Evolutionary conservation across 176 grass and related monocot genomes (phyloP), one percentile per base, ranked within the genome.

Genomic region (Echinochloa phyllopogon): DNA sequence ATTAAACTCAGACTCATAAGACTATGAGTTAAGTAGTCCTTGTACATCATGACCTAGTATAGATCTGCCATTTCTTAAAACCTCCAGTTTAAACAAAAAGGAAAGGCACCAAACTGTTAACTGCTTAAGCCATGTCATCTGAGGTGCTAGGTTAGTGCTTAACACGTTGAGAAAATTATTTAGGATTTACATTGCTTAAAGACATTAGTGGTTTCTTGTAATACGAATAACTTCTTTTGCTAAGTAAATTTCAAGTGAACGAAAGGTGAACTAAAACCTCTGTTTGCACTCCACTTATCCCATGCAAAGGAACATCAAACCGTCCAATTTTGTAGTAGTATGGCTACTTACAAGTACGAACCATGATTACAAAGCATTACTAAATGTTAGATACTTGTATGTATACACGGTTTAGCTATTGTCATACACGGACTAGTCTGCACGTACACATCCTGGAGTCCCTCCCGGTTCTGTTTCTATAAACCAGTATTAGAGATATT

Each of bases 161-260:
- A 37, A 68, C 76, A 44, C 6, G 42, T 4, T 39, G n/a, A 49
- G 33, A 68, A 56, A 43, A 11, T 37, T 61, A 65, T 23, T 59
- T 23, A n/a, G 21, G 15, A 12, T 53, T n/a, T 48, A 39, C 73
- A 82, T 50, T 17, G 48, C 50, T 85, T 75, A 25, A 17, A 80
- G 75, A 85, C 51, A 79, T 65, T 33, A 17, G 56, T 74, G 52
- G 14, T 59, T 81, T 63, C 58, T 21, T 38, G 33, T 43, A 77
- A 64, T 11, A 84, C 42, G 41, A 49, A 72, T 72, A 14, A 14
- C 8, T 42, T 23, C 44, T 25, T 84, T 55, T 2, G 41, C 6
- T 4, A 74, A n/a, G 7, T 27, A 84, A 58, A 16, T 18, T 66
- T 67, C 11, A 55, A 75, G 50, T 72, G n/a, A 41, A 60, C 5